Conservation (phyloP, 352 stramenopile species). For the Pythium coloratum region DNA sequence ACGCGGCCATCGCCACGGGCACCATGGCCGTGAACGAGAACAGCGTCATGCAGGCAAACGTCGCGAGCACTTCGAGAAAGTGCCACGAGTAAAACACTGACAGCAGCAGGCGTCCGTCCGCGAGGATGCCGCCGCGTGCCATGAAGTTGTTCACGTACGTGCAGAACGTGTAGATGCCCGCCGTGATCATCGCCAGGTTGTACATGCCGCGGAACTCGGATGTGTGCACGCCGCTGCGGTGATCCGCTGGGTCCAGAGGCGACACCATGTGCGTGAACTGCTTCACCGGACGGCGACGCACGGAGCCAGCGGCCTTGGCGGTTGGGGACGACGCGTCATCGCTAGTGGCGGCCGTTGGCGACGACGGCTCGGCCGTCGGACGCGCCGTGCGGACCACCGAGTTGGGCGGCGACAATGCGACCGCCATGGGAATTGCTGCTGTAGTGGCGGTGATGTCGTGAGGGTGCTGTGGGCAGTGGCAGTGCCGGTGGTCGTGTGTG, state of each 20-base stretch:
- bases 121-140: conserved; percentile 50
- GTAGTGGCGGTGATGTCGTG: neutral
- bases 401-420: conserved; percentile 12
- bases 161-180: conserved; percentile 62
- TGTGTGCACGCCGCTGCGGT: conserved; percentile 64
- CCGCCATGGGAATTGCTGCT: neutral
- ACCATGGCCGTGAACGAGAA: conserved; percentile 76
- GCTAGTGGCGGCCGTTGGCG: neutral
- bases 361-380: neutral
- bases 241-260: conserved; percentile 64
- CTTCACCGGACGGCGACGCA: conserved; percentile 37
- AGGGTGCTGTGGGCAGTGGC: neutral
- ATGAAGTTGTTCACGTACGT: conserved; percentile 58
- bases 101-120: conserved; percentile 53
- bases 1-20: conserved; percentile 62
- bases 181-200: conserved; percentile 70
- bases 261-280: conserved; percentile 65
- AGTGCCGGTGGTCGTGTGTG: neutral
- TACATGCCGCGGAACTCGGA: conserved; percentile 80
- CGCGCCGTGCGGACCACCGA: conserved; percentile 9
- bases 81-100: conserved; percentile 75
- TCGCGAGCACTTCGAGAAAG: conserved; percentile 69
- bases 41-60: conserved; percentile 59
- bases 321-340: neutral
- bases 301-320: neutral